Base-by-base conservation (phyloP, 805 yeast species). In the Cyberlindnera veronae region DNA sequence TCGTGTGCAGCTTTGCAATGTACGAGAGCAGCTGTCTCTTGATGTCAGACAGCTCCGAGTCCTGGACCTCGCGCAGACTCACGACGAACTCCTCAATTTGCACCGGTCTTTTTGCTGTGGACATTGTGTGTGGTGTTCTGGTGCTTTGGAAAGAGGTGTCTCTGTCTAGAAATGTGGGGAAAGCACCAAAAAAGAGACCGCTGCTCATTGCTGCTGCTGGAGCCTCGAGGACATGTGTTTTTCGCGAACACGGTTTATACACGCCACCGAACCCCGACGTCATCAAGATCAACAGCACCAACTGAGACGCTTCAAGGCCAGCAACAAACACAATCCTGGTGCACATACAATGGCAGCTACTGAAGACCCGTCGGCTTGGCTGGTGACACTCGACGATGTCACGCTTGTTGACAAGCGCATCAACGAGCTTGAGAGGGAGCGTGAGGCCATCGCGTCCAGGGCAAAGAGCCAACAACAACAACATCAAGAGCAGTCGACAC, bases 11-110 rank as follows among this genome's bases (percentile, higher is more conserved):
- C 53, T 76, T 77, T 3, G 46, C 41, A 14, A 77, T 54, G 14
- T 83, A 73, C 31, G 61, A 64, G 12, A 42, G 41, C n/a, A 75
- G 51, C 41, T 64, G 66, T 13, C 42, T 33, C 29, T 60, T 55
- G 15, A 71, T 54, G 1, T 52, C 42, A 8, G 48, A 36, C 29
- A 76, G 49, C 37, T 74, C 71, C 3, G 64, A 72, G 30, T 71
- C 76, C 0, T 77, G 60, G 19, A 79, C 68, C 2, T 76, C 80
- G 15, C 67, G 69, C n/a, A 79, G 69, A 27, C 82, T 79, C 1
- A 60, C 60, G 13, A 50, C 61, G 54, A 79, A 79, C 44, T 79
- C 79, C 23, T 62, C 67, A 26, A 66, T 66, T 24, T 64, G 63
- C 18, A 66, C 57, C 3, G 71, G 70, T 54, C 67, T 61, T 33